Evolutionary conservation across 2,329 filamentous ascomycete species (phyloP).

Genomic region (Scedosporium boydii): DNA sequence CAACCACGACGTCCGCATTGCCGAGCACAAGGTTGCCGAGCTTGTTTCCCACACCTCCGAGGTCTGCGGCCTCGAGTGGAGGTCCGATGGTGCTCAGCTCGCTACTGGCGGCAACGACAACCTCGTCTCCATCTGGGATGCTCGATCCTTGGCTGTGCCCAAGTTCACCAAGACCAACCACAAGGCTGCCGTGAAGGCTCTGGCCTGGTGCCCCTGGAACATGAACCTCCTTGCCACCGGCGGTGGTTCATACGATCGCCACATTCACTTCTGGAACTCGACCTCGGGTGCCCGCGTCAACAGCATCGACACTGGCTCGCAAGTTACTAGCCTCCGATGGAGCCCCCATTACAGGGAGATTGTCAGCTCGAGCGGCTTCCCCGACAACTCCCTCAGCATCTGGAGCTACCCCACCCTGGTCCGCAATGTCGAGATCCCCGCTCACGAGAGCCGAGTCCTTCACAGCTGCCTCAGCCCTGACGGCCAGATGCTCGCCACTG

Average conservation of each 20-base stretch:
- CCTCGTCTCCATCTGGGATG: slow-evolving; percentile 98
- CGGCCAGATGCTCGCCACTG: slow-evolving; percentile 94
- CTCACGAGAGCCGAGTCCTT: slow-evolving; percentile 91
- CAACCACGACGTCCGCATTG: slow-evolving; percentile 97
- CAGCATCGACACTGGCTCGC: slow-evolving; percentile 96
- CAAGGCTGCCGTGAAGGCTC: slow-evolving; percentile 94
- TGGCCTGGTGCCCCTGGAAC: slow-evolving; percentile 99
- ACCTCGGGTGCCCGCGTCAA: slow-evolving; percentile 96
- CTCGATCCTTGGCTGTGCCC: slow-evolving; percentile 80
- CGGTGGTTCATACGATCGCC: slow-evolving; percentile 89
- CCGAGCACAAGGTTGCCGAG: slow-evolving; percentile 96
- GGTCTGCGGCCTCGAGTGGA: slow-evolving; percentile 97
- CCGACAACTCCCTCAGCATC: slow-evolving; percentile 98
- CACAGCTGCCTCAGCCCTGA: slow-evolving; percentile 97
- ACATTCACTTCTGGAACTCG: slow-evolving; percentile 99
- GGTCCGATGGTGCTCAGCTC: slow-evolving; percentile 89
- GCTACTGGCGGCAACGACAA: slow-evolving; percentile 98
- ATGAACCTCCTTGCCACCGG: slow-evolving; percentile 93
- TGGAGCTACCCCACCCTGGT: slow-evolving; percentile 98
- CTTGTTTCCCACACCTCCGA: slow-evolving; percentile 95
- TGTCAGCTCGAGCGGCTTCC: slow-evolving; percentile 93
- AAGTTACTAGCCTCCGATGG: slow-evolving; percentile 95
- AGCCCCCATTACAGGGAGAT: slow-evolving; percentile 97
- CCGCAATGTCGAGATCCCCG: slow-evolving; percentile 95
- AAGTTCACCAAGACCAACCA: slow-evolving; percentile 99